Percentiles rank a stretch among this genome's conserved stretches.
Evolutionary conservation across 805 yeast genomes (phyloP).

Genomic region (Cyberlindnera mississippiensis): DNA sequence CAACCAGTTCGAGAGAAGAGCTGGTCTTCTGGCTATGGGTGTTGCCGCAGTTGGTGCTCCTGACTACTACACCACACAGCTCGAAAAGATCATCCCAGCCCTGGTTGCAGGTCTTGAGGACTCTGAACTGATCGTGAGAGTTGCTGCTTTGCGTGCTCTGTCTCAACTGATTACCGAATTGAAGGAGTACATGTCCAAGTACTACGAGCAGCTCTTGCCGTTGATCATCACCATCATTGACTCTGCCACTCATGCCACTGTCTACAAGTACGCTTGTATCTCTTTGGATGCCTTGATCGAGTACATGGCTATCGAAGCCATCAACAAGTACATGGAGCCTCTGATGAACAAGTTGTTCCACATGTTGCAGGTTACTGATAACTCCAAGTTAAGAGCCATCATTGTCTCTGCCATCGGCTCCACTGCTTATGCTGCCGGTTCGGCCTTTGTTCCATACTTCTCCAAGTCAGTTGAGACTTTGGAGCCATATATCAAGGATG

Average conservation of each 20-base stretch:
- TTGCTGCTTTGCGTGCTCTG: conserved; percentile 81
- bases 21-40: conserved; percentile 77
- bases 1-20: conserved; percentile 81
- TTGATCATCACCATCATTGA: conserved; percentile 84
- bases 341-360: conserved; percentile 85
- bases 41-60: conserved; percentile 91
- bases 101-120: conserved; percentile 77
- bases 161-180: conserved; percentile 76
- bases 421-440: conserved; percentile 93
- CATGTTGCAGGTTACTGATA: conserved; percentile 74
- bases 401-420: conserved; percentile 96
- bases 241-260: conserved; percentile 73
- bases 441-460: conserved; percentile 81
- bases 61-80: conserved; percentile 76
- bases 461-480: conserved; percentile 72
- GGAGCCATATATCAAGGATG: conserved; percentile 74
- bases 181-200: conserved; percentile 79
- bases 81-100: conserved; percentile 68
- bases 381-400: conserved; percentile 66
- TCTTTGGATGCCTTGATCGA: conserved; percentile 92
- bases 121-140: conserved; percentile 66
- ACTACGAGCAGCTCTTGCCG: conserved; percentile 80
- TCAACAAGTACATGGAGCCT: conserved; percentile 77
- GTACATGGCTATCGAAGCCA: conserved; percentile 83
- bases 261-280: conserved; percentile 85